Conservation (phyloP, 2,329 filamentous ascomycete species). For the Claviceps paspali region DNA sequence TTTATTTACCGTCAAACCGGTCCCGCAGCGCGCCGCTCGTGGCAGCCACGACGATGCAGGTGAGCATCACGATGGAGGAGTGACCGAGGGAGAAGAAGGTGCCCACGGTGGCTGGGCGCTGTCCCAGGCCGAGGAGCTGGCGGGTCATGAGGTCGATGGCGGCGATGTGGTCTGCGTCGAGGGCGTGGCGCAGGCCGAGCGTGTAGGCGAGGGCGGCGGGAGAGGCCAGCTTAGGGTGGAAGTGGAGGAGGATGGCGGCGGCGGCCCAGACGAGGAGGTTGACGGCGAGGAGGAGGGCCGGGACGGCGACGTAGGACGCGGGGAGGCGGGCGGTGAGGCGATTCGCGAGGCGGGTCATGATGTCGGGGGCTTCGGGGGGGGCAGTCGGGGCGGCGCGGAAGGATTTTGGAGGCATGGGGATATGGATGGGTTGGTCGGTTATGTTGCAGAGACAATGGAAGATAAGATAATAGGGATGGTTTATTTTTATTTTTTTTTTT, state of each 20-base stretch:
- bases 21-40: slow-evolving; percentile 71
- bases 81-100: slow-evolving; percentile 92
- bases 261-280: slow-evolving; percentile 42
- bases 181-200: slow-evolving; percentile 80
- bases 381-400: too few relatives aligned
- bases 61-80: slow-evolving; percentile 82
- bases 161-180: slow-evolving; percentile 80
- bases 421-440: too few relatives aligned
- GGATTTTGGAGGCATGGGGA: too few relatives aligned
- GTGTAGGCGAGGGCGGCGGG: slow-evolving; percentile 78
- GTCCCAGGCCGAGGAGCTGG: slow-evolving; percentile 69
- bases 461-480: too few relatives aligned
- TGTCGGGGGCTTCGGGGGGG: background rate
- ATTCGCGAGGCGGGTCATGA: background rate
- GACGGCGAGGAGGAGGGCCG: slow-evolving; percentile 30
- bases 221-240: slow-evolving; percentile 49
- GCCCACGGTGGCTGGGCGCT: slow-evolving; percentile 78
- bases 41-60: slow-evolving; percentile 81
- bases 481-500: too few relatives aligned
- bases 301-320: slow-evolving; percentile 29
- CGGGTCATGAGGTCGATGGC: slow-evolving; percentile 94
- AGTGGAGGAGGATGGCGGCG: slow-evolving; percentile 34
- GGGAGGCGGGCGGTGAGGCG: slow-evolving; percentile 10
- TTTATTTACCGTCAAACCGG: slow-evolving; percentile 50
- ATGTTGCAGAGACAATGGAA: too few relatives aligned